phyloP scores from a whole-genome alignment of 2,329 filamentous ascomycete species.

The Coleophoma crateriformis region DNA sequence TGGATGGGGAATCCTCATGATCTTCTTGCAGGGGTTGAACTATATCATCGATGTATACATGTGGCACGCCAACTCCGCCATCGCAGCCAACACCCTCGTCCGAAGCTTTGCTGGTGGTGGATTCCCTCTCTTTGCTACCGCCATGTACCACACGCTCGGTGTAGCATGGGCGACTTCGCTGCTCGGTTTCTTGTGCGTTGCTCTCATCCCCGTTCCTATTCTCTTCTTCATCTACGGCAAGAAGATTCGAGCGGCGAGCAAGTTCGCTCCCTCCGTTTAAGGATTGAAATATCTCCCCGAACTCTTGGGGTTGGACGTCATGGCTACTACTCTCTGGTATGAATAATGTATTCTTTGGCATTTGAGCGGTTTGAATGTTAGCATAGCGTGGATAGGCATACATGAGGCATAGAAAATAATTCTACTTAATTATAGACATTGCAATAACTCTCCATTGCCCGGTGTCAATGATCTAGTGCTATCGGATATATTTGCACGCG shows the following conservation, averaged over 20 bases:
- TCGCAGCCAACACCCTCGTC: conserved; percentile 14
- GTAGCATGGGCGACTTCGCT: conserved; percentile 34
- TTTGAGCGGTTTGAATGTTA: no score
- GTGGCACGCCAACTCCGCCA: conserved; percentile 19
- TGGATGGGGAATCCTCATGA: conserved; percentile 36
- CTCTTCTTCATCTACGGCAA: conserved; percentile 27
- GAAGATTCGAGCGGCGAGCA: conserved; percentile 23
- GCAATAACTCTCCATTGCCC: no score
- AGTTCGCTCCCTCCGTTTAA: conserved; percentile 5
- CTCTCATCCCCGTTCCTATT: conserved; percentile 31
- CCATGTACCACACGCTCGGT: conserved; percentile 32
- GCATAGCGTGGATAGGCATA: no score
- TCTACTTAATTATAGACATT: no score
- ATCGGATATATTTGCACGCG: no score
- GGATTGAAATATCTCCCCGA: not conserved
- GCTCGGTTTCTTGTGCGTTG: conserved; percentile 28
- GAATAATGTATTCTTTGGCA: no score
- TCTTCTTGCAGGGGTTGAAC: conserved; percentile 37
- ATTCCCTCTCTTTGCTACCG: conserved; percentile 29
- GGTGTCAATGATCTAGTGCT: no score
- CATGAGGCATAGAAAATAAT: no score
- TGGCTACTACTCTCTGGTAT: no score
- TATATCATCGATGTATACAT: conserved; percentile 40
- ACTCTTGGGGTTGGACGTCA: no score
- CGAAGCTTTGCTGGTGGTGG: conserved; percentile 24